Base-by-base conservation (phyloP, 176 grass and related monocot species). In the Coix lacrymajobi region DNA sequence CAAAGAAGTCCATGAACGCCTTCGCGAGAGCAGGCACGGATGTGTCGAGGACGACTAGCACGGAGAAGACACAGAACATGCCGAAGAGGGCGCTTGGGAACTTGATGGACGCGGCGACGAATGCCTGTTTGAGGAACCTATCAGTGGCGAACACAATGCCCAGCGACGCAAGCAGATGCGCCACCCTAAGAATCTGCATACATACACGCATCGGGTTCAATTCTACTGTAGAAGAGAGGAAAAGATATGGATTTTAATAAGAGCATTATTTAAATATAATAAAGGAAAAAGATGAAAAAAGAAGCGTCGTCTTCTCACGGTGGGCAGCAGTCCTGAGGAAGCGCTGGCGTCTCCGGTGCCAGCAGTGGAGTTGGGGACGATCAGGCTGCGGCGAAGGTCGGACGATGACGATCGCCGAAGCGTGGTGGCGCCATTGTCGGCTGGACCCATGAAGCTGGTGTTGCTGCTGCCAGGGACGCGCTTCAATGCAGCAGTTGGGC, bases 41-140 rank as follows among this genome's bases (percentile, higher is more conserved):
- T 3, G 40, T 29, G 84, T 98, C 93, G 11, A 98, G 78, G 54
- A 92, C 38, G 19, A 78, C 54, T 69, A 98, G 84, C 58, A 92
- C 83, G 11, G 93, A 88, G 84, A 98, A 98, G 67, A 92, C 78
- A 58, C 96, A 98, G 81, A 96, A 92, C 96, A 95, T 95, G 58
- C 91, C 96, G 16, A 93, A 93, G 43, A 98, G 89, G 6, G 96
- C 79, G 32, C 93, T 96, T 4, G 96, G 96, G 40, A 98, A 98
- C 86, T 90, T 93, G 69, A 98, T 92, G n/a, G 89, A 88, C 8
- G 96, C 96, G 8, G 91, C 90, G 16, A 46, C 63, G 61, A 93
- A 98, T 15, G 89, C 88, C 79, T 90, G 75, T 85, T 93, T 88
- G 25, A 98, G 87, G 80, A 89, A 58, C 83, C 83, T 95, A 48